Evolutionary conservation across 495 filamentous ascomycete species (phyloP), one percentile per base, ranked within the genome.

Genomic region (Extremus antarcticus): DNA sequence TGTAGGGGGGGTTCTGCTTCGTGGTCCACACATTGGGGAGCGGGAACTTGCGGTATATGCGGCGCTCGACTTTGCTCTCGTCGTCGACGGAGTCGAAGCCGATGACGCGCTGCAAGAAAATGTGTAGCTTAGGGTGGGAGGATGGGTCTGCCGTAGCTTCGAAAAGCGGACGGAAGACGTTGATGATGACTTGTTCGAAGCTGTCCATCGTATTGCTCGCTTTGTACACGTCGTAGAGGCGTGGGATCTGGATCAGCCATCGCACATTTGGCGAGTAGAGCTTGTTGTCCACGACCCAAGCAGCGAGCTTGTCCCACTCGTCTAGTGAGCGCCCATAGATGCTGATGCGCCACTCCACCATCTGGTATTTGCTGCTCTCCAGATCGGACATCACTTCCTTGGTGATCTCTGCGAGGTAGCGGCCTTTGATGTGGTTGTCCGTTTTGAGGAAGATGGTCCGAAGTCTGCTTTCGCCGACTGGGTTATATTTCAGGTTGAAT

Each of bases 271-370:
- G 92, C 0, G 90, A 95, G 68, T 95, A 91, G 25, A 98, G 76
- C 70, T 96, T 97, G 70, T 98, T 94, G 74, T 98, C 92, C 17
- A 97, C 79, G n/a, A 98, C 92, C 92, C 92, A 98, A 10, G 87
- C 87, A 2, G 92, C 91, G 43, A 98, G 80, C 63, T 94, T 98
- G 66, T 97, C 91, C 92, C 92, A 98, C 68, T 98, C 92, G 57
- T 95, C 85, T 24, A 92, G 71, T 4, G 86, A 83, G 66, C 87
- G 84, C 50, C 92, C 92, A 65, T 98, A 97, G 56, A 98, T 90
- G 13, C 89, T 95, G 53, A 98, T 92, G 17, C 92, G 87, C 88
- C 94, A 98, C 73, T 98, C 92, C 4, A 90, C 94, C 87, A 98
- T 95, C 69, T 98, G 92, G 65, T 98, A 97, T 66, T 98, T 98